Conservation (phyloP, 2,329 filamentous ascomycete genomes). For the Didymosphaeria variabile region DNA sequence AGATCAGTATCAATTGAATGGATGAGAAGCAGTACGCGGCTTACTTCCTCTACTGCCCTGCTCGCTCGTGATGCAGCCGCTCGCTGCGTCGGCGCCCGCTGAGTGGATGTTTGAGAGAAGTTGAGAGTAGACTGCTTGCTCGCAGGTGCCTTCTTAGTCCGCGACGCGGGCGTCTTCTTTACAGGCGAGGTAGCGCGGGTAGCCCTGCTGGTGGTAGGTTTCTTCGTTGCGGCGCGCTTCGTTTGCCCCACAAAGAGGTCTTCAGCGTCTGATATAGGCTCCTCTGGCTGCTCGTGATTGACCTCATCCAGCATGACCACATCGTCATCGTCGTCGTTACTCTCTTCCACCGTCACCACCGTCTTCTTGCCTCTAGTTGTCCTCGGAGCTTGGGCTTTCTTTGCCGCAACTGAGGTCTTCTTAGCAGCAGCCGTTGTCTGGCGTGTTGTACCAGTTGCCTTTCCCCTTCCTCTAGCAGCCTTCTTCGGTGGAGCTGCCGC, state of each 20-base stretch:
- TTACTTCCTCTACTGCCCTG: conserved; percentile 53
- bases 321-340: conserved; percentile 52
- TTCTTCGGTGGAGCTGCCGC: conserved; percentile 47
- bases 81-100: conserved; percentile 43
- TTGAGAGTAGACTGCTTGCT: conserved; percentile 53
- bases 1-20: background rate
- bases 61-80: conserved; percentile 34
- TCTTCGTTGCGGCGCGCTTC: conserved; percentile 20
- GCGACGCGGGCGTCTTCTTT: conserved; percentile 36
- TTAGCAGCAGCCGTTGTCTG: conserved; percentile 38
- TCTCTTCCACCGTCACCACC: conserved; percentile 54
- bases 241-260: conserved; percentile 52
- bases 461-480: conserved; percentile 56
- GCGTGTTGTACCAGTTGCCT: conserved; percentile 51
- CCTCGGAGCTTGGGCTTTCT: conserved; percentile 47
- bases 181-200: conserved; percentile 38
- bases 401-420: conserved; percentile 45
- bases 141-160: conserved; percentile 32
- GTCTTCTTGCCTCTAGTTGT: conserved; percentile 52
- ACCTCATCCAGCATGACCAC: conserved; percentile 55
- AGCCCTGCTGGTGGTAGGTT: conserved; percentile 28
- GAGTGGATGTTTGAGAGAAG: conserved; percentile 51
- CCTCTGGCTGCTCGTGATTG: conserved; percentile 48
- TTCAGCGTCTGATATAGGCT: conserved; percentile 53
- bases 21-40: conserved; percentile 10